Percentiles rank a stretch among this genome's conserved stretches.
phyloP scores from a whole-genome alignment of 164 flowering plant species.

The Umbellularia californica region DNA sequence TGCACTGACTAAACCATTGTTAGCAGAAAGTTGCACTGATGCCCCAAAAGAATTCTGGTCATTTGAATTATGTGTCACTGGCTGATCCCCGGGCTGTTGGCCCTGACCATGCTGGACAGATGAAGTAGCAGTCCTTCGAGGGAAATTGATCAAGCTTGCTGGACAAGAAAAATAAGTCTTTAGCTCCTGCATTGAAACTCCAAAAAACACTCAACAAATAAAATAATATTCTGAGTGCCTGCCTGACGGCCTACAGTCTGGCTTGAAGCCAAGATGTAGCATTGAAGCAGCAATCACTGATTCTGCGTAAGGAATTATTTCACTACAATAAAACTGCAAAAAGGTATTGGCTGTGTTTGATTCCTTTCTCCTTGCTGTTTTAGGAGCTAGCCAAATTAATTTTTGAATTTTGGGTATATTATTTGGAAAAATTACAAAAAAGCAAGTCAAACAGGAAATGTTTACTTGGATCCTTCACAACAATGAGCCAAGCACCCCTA shows the following conservation, averaged over 20 bases:
- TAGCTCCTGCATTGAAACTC: background rate
- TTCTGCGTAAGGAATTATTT: background rate
- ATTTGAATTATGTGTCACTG: conserved; percentile 39
- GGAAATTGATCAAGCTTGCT: conserved; percentile 93
- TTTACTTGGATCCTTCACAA: too few relatives aligned
- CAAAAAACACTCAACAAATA: background rate
- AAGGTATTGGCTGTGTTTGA: too few relatives aligned
- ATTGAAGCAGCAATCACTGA: background rate
- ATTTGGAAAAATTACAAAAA: too few relatives aligned
- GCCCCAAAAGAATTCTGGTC: conserved; percentile 41
- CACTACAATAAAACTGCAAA: too few relatives aligned
- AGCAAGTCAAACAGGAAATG: too few relatives aligned
- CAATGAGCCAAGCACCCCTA: too few relatives aligned
- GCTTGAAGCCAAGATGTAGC: background rate
- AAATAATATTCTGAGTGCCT: background rate
- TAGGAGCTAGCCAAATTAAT: too few relatives aligned
- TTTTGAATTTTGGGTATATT: too few relatives aligned
- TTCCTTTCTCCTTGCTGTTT: too few relatives aligned
- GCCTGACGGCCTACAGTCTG: background rate
- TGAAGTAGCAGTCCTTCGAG: conserved; percentile 52
- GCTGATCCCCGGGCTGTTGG: conserved; percentile 52
- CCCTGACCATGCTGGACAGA: conserved; percentile 48
- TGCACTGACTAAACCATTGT: conserved; percentile 49
- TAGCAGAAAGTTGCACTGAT: conserved; percentile 34
- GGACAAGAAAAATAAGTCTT: conserved; percentile 18